These are phyloP conservation scores for Umbelopsis isabellina DNA, from an alignment of 192 early-diverging fungal species.

Conservation along the genomic window DNA sequence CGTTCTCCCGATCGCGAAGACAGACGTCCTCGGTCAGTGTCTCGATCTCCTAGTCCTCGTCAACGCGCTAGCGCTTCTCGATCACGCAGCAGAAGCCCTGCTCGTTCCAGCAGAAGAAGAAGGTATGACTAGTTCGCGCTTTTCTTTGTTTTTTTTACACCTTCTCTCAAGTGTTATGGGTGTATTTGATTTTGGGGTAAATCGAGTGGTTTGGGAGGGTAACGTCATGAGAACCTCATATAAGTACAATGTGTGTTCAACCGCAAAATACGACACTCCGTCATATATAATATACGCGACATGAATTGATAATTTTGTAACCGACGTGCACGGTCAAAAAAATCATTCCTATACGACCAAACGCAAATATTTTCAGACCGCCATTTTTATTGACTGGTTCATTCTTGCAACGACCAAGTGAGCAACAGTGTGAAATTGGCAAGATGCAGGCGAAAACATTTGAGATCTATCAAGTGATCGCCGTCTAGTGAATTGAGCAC, in stretches of 20 bases:
- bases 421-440: conserved; percentile 11
- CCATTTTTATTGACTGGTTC: conserved; percentile 23
- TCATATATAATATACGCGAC: too few relatives aligned
- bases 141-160: neutral
- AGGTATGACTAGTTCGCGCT: neutral
- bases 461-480: conserved; percentile 22
- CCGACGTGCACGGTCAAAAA: too few relatives aligned
- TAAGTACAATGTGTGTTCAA: neutral
- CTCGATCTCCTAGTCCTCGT: conserved; percentile 26
- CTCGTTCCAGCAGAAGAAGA: conserved; percentile 26
- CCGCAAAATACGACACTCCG: neutral
- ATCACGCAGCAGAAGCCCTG: conserved; percentile 28
- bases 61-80: conserved; percentile 23
- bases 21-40: conserved; percentile 19
- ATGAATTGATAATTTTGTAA: too few relatives aligned
- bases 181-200: neutral
- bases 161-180: neutral
- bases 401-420: conserved; percentile 24
- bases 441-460: neutral
- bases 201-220: neutral
- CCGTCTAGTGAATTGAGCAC: conserved; percentile 10
- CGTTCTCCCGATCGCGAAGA: conserved; percentile 24
- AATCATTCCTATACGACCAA: neutral
- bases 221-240: neutral
- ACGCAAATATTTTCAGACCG: neutral